phyloP scores from a whole-genome alignment of 371 early-diverging fungal species.

The Sporodiniella umbellata region DNA sequence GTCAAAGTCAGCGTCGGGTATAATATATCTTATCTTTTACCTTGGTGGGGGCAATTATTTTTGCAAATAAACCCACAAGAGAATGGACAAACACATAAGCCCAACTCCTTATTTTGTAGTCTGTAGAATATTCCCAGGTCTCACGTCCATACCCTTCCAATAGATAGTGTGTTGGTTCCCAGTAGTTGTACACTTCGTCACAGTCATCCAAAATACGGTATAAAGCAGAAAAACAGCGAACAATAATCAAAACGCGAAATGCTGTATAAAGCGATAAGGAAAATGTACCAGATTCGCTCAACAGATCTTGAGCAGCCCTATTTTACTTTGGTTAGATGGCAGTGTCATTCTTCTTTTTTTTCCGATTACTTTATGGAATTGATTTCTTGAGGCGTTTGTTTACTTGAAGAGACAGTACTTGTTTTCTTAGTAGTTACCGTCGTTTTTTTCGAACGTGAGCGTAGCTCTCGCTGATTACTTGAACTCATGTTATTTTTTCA shows the following conservation, averaged over 20 bases:
- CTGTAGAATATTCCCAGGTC: constrained; percentile 96
- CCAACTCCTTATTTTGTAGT: constrained; percentile 87
- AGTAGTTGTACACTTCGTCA: constrained; percentile 95
- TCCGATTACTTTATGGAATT: constrained; percentile 16
- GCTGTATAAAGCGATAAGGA: constrained; percentile 55
- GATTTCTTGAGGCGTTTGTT: constrained; percentile 4
- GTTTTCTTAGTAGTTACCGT: constrained; percentile 12
- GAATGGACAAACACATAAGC: constrained; percentile 72
- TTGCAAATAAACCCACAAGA: constrained; percentile 38
- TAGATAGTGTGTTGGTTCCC: constrained; percentile 92
- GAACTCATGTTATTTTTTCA: background rate
- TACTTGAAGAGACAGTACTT: constrained; percentile 9
- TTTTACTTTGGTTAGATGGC: background rate
- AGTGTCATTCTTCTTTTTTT: no score
- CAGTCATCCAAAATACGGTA: constrained; percentile 76
- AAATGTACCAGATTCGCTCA: constrained; percentile 35
- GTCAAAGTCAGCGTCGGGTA: background rate
- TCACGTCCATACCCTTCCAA: constrained; percentile 83
- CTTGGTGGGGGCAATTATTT: constrained; percentile 54
- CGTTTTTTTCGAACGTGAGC: constrained; percentile 31
- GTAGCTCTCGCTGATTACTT: constrained; percentile 16
- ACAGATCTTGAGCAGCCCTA: constrained; percentile 34
- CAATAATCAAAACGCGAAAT: constrained; percentile 54
- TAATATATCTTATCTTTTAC: no score
- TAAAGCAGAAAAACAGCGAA: constrained; percentile 64